These are phyloP conservation scores for Apiotrichum akiyoshidainum DNA, from an alignment of 1,284 basidiomycete genomes.

Conservation along the genomic window DNA sequence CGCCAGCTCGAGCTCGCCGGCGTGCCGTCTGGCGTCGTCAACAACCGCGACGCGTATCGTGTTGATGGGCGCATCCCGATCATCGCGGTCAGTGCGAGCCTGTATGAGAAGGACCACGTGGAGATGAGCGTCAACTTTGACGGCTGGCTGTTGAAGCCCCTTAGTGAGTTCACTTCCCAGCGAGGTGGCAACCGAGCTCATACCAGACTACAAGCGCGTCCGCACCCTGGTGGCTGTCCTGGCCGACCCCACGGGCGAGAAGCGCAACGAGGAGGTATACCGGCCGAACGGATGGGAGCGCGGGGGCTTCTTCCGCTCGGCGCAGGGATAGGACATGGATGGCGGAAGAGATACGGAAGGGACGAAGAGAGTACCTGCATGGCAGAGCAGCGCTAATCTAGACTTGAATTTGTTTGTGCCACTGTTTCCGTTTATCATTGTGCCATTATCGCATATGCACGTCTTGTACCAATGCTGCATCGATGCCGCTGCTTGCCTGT, in stretches of 20 bases:
- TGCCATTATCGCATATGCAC: no score
- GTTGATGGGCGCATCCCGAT: slow-evolving; percentile 73
- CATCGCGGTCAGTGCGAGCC: slow-evolving; percentile 76
- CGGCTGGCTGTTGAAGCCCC: slow-evolving; percentile 83
- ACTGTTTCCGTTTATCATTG: no score
- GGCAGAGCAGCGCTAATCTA: no score
- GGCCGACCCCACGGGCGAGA: slow-evolving; percentile 52
- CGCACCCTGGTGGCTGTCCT: slow-evolving; percentile 62
- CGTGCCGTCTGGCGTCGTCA: not conserved
- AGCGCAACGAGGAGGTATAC: slow-evolving; percentile 62
- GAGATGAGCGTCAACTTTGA: slow-evolving; percentile 68
- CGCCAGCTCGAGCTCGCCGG: slow-evolving; percentile 58
- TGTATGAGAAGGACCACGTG: slow-evolving; percentile 62
- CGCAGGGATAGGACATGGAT: no score
- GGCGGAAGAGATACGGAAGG: no score
- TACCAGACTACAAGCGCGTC: slow-evolving; percentile 63
- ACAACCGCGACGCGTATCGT: slow-evolving; percentile 15
- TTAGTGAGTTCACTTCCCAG: slow-evolving; percentile 52
- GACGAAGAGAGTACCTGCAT: no score
- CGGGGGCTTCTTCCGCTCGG: slow-evolving; percentile 61
- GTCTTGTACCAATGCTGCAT: no score
- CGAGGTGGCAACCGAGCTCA: not conserved
- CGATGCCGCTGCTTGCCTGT: no score
- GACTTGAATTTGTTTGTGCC: no score
- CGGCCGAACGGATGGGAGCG: slow-evolving; percentile 64